Conservation (phyloP, 2,329 filamentous ascomycete species). For the Colletotrichum incanum region DNA sequence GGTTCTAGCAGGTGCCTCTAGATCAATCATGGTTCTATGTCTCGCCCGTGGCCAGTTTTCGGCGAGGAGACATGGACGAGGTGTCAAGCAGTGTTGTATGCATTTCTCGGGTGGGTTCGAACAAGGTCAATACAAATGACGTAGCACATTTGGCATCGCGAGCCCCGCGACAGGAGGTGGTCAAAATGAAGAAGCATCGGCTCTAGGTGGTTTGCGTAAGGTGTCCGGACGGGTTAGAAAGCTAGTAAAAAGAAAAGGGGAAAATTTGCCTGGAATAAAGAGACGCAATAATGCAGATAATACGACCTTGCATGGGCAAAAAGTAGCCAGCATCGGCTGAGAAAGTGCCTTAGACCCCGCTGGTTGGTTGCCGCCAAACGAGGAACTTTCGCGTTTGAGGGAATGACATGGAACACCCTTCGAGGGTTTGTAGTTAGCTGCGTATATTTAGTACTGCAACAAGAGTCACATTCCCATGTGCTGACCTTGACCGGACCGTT, state of each 20-base stretch:
- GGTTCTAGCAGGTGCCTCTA: conserved; percentile 4
- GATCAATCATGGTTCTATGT: background rate
- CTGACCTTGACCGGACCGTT: conserved; percentile 25
- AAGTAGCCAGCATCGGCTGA: background rate
- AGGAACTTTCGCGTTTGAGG: background rate
- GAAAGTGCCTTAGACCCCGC: background rate
- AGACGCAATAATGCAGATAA: conserved; percentile 29
- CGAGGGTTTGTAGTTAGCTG: background rate
- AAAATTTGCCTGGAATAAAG: background rate
- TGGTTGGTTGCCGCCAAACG: conserved; percentile 1
- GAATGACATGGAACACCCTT: conserved; percentile 30
- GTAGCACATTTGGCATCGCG: conserved; percentile 16
- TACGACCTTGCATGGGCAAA: conserved; percentile 20
- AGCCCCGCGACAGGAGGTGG: background rate
- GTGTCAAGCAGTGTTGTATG: conserved; percentile 1
- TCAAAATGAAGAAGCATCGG: background rate
- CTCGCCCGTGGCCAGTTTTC: conserved; percentile 19
- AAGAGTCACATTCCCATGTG: conserved; percentile 19
- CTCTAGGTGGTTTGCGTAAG: background rate
- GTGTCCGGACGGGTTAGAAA: background rate
- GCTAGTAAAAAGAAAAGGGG: background rate
- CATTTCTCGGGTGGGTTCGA: conserved; percentile 17
- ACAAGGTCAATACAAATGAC: conserved; percentile 31
- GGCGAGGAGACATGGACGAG: conserved; percentile 3
- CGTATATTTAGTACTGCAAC: conserved; percentile 7